phyloP scores from a whole-genome alignment of 2,329 filamentous ascomycete species.

The Grosmannia clavigera region DNA sequence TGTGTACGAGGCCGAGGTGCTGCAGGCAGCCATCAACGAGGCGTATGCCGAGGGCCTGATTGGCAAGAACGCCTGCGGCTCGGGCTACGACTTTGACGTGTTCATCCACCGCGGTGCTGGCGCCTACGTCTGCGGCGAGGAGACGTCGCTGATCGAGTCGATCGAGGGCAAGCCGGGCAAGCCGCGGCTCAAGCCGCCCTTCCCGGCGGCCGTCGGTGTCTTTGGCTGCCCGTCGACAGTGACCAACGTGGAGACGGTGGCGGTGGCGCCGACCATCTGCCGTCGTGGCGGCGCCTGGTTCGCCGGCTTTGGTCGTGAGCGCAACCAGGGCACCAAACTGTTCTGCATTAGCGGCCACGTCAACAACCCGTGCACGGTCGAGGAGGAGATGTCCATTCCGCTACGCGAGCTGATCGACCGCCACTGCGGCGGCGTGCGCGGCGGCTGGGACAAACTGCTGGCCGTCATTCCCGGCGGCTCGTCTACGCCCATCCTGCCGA shows the following conservation, averaged over 20 bases:
- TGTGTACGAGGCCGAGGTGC: conserved; percentile 83
- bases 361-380: conserved; percentile 95
- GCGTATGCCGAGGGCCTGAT: conserved; percentile 90
- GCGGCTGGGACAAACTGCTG: conserved; percentile 95
- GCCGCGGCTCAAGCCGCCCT: conserved; percentile 95
- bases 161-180: conserved; percentile 98
- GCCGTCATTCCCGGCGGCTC: conserved; percentile 94
- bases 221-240: conserved; percentile 98
- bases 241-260: conserved; percentile 94
- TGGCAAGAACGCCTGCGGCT: conserved; percentile 95
- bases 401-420: conserved; percentile 93
- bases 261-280: conserved; percentile 90
- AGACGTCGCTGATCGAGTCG: conserved; percentile 96
- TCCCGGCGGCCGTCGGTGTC: conserved; percentile 91
- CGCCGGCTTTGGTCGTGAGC: conserved; percentile 82
- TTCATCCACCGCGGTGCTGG: conserved; percentile 94
- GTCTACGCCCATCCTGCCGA: conserved; percentile 90
- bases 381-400: conserved; percentile 98
- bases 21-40: conserved; percentile 94
- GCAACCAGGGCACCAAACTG: conserved; percentile 94
- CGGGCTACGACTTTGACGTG: conserved; percentile 96
- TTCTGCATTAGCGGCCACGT: conserved; percentile 98
- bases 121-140: conserved; percentile 95
- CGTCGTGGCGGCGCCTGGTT: conserved; percentile 91
- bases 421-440: conserved; percentile 92